Conservation (phyloP, 768 basidiomycete genomes). For the Leccinum variicolor region DNA sequence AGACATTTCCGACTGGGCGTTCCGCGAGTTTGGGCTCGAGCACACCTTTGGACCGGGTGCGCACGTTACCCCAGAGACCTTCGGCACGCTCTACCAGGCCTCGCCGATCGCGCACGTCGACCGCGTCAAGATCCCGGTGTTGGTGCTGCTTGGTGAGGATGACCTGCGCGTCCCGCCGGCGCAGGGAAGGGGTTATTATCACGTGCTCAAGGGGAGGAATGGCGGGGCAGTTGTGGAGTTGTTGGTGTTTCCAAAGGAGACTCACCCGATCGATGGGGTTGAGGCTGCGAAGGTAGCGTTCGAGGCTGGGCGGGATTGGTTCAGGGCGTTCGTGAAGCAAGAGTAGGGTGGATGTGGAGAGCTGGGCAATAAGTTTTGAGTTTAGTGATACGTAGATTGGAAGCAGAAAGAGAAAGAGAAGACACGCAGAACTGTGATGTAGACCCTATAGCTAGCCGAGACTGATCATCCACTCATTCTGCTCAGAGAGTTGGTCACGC, state of each 20-base stretch:
- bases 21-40: constrained; percentile 37
- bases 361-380: no score
- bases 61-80: constrained; percentile 45
- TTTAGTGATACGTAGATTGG: no score
- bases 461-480: no score
- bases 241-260: constrained; percentile 58
- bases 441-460: no score
- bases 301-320: constrained; percentile 52
- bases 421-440: no score
- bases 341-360: no score
- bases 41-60: constrained; percentile 30
- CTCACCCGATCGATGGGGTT: constrained; percentile 62
- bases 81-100: constrained; percentile 39
- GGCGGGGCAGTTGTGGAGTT: constrained; percentile 45
- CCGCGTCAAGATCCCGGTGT: constrained; percentile 47
- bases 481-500: no score
- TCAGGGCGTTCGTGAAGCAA: constrained; percentile 26
- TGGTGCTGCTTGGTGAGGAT: constrained; percentile 56
- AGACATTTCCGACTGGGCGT: constrained; percentile 70
- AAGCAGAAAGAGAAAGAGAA: no score
- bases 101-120: constrained; percentile 59
- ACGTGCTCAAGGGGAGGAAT: constrained; percentile 51
- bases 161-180: constrained; percentile 62
- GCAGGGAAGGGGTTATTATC: constrained; percentile 62
- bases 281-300: constrained; percentile 54